Evolutionary conservation across 2,329 filamentous ascomycete genomes (phyloP), one percentile per base, ranked within the genome.

Genomic region (Fusarium compactum): DNA sequence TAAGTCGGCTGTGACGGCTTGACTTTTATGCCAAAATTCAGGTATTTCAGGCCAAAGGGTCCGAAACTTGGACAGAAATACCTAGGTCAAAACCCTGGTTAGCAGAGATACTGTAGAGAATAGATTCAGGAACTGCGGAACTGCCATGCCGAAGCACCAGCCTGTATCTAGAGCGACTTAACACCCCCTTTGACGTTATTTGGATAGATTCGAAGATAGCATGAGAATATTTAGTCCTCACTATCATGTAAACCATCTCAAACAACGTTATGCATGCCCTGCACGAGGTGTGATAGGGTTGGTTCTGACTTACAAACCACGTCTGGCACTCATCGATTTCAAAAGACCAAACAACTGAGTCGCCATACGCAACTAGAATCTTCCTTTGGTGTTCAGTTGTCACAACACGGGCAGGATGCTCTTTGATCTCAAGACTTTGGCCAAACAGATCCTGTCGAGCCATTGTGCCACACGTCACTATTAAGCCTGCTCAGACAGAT

Each of bases 391-490:
- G 62, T 14, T 65, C 61, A 3, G 38, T 59, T 9, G 67, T 58
- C 6, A 65, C 18, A 25, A 67, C 66, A 12, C 74, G 74, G 34
- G 72, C 70, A 7, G 81, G 76, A 59, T 79, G 75, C 10, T 74
- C 73, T 7, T 70, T 71, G 14, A 80, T 59, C 9, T 72, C 74
- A 24, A 85, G 72, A 2, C 58, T 34, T 40, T 81, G 76, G 2
- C 77, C 78, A 18, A 78, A 76, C 5, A 85, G 71, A 2, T 76
- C 71, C 6, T 76, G 65, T 47, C 79, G 76, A 1, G 74, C 47
- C 75, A 83, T 80, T 9, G 76, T 76, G 20, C 82, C 78, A 51
- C 82, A 85, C 2, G 83, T 85, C 6, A 85, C 76, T 6, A 85
- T 74, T 4, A 83, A 70, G 10, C 70, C 78, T 76, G 69, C 70